These are phyloP conservation scores for Digitaria exilis DNA, from an alignment of 202 grass and related monocot species.

Conservation along the genomic window DNA sequence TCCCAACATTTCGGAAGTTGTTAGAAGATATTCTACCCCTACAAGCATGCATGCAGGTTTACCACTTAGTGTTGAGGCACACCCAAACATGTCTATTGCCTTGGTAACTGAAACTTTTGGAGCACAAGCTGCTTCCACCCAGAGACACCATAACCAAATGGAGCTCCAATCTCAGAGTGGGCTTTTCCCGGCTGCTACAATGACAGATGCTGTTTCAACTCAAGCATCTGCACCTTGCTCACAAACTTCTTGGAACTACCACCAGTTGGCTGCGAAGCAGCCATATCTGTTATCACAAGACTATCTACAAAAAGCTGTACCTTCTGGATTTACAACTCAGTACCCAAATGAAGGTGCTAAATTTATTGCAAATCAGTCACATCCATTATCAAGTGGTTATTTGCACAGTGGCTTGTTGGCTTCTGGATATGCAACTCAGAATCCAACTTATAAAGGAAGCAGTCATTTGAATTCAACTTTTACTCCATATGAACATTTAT, in stretches of 20 bases:
- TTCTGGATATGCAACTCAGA: slow-evolving; percentile 37
- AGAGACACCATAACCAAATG: neutral
- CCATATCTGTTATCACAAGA: slow-evolving; percentile 15
- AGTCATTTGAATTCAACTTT: neutral
- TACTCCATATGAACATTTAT: neutral
- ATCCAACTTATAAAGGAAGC: slow-evolving; percentile 13
- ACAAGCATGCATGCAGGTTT: slow-evolving; percentile 34
- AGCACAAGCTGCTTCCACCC: slow-evolving; percentile 16
- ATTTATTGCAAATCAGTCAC: slow-evolving; percentile 7
- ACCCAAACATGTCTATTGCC: slow-evolving; percentile 15
- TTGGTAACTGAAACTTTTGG: slow-evolving; percentile 26
- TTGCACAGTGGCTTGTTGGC: neutral
- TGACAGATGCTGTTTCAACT: slow-evolving; percentile 39
- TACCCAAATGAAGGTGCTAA: slow-evolving; percentile 28
- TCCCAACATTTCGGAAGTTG: slow-evolving; percentile 29
- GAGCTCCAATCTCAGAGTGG: slow-evolving; percentile 15
- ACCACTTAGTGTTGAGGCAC: slow-evolving; percentile 15
- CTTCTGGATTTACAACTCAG: slow-evolving; percentile 29
- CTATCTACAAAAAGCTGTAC: slow-evolving; percentile 29
- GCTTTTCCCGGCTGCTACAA: slow-evolving; percentile 8
- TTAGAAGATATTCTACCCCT: slow-evolving; percentile 31
- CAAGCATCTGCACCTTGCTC: slow-evolving; percentile 24
- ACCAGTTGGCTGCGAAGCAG: slow-evolving; percentile 28
- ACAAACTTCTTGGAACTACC: slow-evolving; percentile 4
- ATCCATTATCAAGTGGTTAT: slow-evolving; percentile 2